phyloP scores from a whole-genome alignment of 257 asterid genomes.

The Cinchona pubescens region DNA sequence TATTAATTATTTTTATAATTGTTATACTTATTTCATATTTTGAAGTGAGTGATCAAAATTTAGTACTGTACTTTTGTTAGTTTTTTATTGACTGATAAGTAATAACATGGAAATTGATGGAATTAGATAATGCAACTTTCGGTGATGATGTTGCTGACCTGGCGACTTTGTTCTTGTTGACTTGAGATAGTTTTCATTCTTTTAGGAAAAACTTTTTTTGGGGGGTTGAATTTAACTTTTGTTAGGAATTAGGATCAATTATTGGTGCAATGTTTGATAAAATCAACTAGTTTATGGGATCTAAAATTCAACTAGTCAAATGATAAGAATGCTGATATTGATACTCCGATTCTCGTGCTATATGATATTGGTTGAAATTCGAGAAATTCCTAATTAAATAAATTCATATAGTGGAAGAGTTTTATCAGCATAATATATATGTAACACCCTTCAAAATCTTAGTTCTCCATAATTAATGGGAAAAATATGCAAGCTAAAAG shows the following conservation, averaged over 20 bases:
- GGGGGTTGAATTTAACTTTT: conserved; percentile 1
- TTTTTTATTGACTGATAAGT: background rate
- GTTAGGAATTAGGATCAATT: conserved; percentile 39
- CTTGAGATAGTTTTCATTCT: conserved; percentile 6
- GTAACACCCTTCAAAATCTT: too few relatives aligned
- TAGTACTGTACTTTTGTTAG: background rate
- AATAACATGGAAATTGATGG: background rate
- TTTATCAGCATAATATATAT: too few relatives aligned
- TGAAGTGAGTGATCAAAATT: too few relatives aligned
- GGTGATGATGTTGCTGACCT: conserved; percentile 36
- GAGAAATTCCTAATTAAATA: background rate
- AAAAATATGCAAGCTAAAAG: too few relatives aligned
- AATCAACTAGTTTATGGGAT: conserved; percentile 11
- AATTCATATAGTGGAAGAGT: too few relatives aligned
- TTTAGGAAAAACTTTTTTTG: background rate
- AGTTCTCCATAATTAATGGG: too few relatives aligned
- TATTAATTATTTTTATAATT: too few relatives aligned
- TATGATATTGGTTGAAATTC: background rate
- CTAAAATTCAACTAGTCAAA: background rate
- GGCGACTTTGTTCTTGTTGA: conserved; percentile 29
- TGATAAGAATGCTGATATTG: background rate
- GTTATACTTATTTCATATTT: too few relatives aligned
- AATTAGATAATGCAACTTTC: conserved; percentile 30
- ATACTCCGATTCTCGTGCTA: background rate
- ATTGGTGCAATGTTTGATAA: conserved; percentile 28